These are phyloP conservation scores for Colletotrichum coccodes DNA, from an alignment of 2,329 filamentous ascomycete genomes.

Conservation along the genomic window DNA sequence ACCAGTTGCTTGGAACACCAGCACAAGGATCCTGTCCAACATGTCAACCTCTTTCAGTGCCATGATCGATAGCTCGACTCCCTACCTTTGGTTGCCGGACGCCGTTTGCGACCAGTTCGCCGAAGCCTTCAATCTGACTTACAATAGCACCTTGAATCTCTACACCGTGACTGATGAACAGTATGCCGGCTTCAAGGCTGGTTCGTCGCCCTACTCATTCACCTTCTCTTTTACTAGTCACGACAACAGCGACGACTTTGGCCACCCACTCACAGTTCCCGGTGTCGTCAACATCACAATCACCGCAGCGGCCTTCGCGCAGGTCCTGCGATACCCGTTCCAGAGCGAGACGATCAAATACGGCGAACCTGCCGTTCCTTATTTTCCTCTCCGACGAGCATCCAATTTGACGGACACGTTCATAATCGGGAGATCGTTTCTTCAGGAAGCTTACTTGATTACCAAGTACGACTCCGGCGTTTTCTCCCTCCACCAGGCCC, in stretches of 20 bases:
- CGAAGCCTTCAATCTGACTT: slow-evolving; percentile 69
- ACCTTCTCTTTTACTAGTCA: slow-evolving; percentile 67
- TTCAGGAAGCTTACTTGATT: slow-evolving; percentile 75
- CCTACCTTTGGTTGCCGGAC: slow-evolving; percentile 71
- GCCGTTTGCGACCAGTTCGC: slow-evolving; percentile 73
- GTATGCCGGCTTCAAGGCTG: slow-evolving; percentile 55
- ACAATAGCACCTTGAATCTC: slow-evolving; percentile 70
- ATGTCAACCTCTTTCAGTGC: slow-evolving; percentile 61
- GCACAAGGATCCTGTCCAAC: slow-evolving; percentile 49
- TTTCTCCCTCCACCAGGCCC: slow-evolving; percentile 67
- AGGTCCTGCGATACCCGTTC: slow-evolving; percentile 61
- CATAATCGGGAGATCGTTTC: slow-evolving; percentile 73
- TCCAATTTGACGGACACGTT: slow-evolving; percentile 58
- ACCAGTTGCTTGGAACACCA: slow-evolving; percentile 51
- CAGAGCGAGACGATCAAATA: slow-evolving; percentile 54
- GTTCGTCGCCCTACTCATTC: slow-evolving; percentile 57
- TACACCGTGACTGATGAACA: slow-evolving; percentile 72
- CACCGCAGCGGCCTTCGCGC: slow-evolving; percentile 60
- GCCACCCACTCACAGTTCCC: slow-evolving; percentile 56
- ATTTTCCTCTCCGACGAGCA: slow-evolving; percentile 72
- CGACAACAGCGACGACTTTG: slow-evolving; percentile 64
- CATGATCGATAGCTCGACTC: slow-evolving; percentile 71
- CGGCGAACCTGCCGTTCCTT: slow-evolving; percentile 59
- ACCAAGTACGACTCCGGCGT: slow-evolving; percentile 63
- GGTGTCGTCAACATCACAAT: slow-evolving; percentile 68